Conservation (phyloP, 495 filamentous ascomycete genomes). For the Hypomontagnella monticulosa region DNA sequence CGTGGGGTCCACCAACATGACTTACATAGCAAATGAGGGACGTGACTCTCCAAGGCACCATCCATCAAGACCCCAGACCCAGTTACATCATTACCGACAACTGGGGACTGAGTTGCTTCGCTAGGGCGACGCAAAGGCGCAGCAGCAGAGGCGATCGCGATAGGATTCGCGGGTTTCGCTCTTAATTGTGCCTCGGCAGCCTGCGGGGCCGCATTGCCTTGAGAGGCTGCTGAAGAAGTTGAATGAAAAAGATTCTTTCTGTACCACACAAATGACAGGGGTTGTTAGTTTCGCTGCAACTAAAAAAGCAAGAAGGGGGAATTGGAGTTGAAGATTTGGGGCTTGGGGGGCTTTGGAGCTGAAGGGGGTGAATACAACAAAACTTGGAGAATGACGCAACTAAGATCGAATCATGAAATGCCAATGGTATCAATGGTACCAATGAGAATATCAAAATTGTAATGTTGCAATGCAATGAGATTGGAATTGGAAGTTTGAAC, state of each 20-base stretch:
- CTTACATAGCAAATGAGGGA: constrained; percentile 71
- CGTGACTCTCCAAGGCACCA: constrained; percentile 54
- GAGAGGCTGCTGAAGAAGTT: constrained; percentile 35
- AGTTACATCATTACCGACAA: constrained; percentile 43
- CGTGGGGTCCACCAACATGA: constrained; percentile 34
- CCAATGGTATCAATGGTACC: constrained; percentile 10
- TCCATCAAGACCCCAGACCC: constrained; percentile 39
- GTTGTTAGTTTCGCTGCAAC: constrained; percentile 36
- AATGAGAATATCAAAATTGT: not conserved
- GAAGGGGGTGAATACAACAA: constrained; percentile 9
- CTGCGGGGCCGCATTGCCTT: constrained; percentile 37
- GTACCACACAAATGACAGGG: constrained; percentile 40
- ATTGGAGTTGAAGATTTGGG: constrained; percentile 9
- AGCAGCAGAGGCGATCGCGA: constrained; percentile 43
- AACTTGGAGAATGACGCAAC: constrained; percentile 28
- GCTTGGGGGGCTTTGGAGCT: not conserved
- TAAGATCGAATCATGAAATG: constrained; percentile 18
- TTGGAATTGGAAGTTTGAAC: not conserved
- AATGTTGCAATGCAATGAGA: not conserved
- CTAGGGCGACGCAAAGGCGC: constrained; percentile 39
- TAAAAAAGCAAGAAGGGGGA: constrained; percentile 25
- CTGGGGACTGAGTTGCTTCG: constrained; percentile 45
- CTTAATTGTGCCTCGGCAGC: constrained; percentile 52
- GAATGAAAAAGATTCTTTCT: constrained; percentile 54
- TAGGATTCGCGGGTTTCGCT: constrained; percentile 47